Evolutionary conservation across 805 yeast species (phyloP), one percentile per base, ranked within the genome.

Genomic region (Zygosaccharomyces pseudorouxii): DNA sequence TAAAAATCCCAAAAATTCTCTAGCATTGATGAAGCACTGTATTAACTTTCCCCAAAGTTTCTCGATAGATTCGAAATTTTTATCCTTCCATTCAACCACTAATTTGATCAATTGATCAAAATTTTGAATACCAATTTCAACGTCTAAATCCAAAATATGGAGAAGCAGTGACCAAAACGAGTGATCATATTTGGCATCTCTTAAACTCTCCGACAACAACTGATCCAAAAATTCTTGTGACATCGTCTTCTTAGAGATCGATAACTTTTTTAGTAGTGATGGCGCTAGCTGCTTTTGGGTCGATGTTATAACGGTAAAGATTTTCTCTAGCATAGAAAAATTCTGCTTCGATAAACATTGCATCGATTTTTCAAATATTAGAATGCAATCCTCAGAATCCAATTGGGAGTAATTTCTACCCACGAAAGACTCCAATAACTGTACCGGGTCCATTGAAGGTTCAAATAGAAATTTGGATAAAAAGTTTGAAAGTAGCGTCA

Each of bases 1-100:
- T 43, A 79, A 68, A 53, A 84, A 84, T 3, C 66, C 59, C 3
- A 64, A 64, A 23, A 79, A 67, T 47, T 82, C 88, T 71, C 90
- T 78, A 3, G 82, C 81, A 55, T 71, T 76, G 9, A 72, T 67
- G 59, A 73, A 78, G 19, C 83, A 76, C 12, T 69, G 65, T 1
- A 77, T 62, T n/a, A 79, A 46, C 39, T 68, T 67, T 1, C 53
- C 46, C 56, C 70, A 64, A 36, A 68, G 51, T 2, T 47, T 35
- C 3, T 54, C 11, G 3, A 44, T 42, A n/a, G 41, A 25, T 2
- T 51, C 38, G 14, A 46, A 35, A 18, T 36, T 12, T 3, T 52
- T 47, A 5, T 57, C 39, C 7, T 37, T 45, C 16, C 57, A 38
- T 9, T 38, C 31, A 3, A 42, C 29, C 3, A 63, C 47, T 12